Conservation (phyloP, 805 yeast genomes). For the Monosporozyma siamensis region DNA sequence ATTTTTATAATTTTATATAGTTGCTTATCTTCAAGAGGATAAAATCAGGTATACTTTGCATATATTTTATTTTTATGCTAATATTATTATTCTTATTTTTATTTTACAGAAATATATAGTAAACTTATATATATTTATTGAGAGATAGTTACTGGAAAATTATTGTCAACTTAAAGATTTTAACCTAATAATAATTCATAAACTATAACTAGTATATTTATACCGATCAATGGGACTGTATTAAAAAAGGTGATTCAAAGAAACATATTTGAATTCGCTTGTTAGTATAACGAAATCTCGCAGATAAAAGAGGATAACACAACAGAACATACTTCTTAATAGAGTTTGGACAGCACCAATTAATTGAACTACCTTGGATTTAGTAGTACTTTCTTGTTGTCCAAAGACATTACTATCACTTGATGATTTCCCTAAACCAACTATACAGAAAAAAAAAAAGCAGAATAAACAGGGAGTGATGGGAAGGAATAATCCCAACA, state of each 20-base stretch:
- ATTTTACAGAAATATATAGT: not conserved
- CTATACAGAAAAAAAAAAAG: slow-evolving; percentile 14
- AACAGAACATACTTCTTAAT: slow-evolving; percentile 43
- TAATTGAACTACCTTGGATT: slow-evolving; percentile 50
- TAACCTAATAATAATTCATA: slow-evolving; percentile 66
- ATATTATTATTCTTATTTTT: too few relatives aligned
- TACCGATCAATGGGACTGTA: slow-evolving; percentile 56
- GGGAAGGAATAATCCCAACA: not conserved
- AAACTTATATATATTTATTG: too few relatives aligned
- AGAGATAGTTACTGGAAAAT: too few relatives aligned
- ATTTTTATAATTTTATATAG: too few relatives aligned
- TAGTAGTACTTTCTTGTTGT: slow-evolving; percentile 40
- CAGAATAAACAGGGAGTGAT: not conserved
- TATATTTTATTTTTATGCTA: too few relatives aligned
- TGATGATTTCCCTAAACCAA: slow-evolving; percentile 38
- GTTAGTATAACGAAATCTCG: too few relatives aligned
- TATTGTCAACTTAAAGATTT: too few relatives aligned
- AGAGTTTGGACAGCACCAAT: slow-evolving; percentile 70
- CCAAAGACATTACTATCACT: slow-evolving; percentile 37
- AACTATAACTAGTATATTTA: slow-evolving; percentile 54
- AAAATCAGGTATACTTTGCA: too few relatives aligned
- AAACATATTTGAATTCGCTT: not conserved
- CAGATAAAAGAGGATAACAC: not conserved
- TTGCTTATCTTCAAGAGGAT: too few relatives aligned
- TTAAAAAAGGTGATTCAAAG: too few relatives aligned